phyloP scores from a whole-genome alignment of 2,329 filamentous ascomycete species.

The Ustulina deusta region DNA sequence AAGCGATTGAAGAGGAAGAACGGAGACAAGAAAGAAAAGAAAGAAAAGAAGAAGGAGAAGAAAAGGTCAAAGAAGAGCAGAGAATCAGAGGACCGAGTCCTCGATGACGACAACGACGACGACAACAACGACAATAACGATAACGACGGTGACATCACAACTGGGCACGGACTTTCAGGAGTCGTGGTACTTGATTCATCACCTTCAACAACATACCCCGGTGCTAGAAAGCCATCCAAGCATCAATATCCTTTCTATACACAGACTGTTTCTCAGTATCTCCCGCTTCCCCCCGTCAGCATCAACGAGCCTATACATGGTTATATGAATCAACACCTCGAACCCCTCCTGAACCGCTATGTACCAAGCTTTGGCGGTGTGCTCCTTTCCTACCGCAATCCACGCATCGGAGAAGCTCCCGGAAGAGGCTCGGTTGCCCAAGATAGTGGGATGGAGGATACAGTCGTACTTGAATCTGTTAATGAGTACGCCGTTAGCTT shows the following conservation, averaged over 20 bases:
- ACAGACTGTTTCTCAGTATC: conserved; percentile 83
- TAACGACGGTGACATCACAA: conserved; percentile 6
- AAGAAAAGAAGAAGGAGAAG: conserved; percentile 41
- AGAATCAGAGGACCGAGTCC: conserved; percentile 39
- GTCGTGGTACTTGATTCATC: conserved; percentile 56
- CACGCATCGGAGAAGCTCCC: conserved; percentile 71
- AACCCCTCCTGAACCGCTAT: conserved; percentile 80
- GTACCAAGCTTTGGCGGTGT: conserved; percentile 78
- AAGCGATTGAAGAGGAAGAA: conserved; percentile 57
- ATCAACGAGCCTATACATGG: conserved; percentile 77
- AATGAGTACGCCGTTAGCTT: conserved; percentile 90
- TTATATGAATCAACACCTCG: conserved; percentile 78
- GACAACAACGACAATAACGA: conserved; percentile 1
- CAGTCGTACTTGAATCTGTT: conserved; percentile 64
- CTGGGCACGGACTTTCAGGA: conserved; percentile 9
- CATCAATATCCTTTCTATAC: conserved; percentile 78
- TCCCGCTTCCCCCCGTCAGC: conserved; percentile 78
- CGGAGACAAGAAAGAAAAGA: conserved; percentile 55
- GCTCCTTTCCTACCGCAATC: conserved; percentile 78
- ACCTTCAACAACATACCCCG: conserved; percentile 16
- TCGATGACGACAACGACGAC: conserved; percentile 2
- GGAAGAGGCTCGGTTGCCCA: conserved; percentile 63
- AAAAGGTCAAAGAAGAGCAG: conserved; percentile 34
- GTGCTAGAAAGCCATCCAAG: conserved; percentile 32
- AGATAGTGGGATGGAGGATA: conserved; percentile 57